Base-by-base conservation (phyloP, 805 yeast species). In the Starmerella cellae region DNA sequence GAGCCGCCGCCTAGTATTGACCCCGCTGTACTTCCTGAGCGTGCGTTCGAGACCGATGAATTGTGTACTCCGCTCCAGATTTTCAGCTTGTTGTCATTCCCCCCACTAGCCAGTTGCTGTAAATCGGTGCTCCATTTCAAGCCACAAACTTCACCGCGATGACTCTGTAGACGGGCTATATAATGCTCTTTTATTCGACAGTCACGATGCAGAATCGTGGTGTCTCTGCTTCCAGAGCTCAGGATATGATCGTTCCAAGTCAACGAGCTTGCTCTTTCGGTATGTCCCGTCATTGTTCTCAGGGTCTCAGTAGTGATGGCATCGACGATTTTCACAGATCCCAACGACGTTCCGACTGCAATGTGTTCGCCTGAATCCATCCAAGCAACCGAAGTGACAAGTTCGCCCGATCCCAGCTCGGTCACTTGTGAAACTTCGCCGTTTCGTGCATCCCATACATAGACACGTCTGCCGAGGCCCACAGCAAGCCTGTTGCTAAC, bases 121-220 rank as follows among this genome's bases (percentile, higher is more conserved):
- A 82, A 93, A 43, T 83, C 93, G 4, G 74, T 70, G 55, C 87
- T 87, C 98, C 98, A 91, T 57, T 77, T 77, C 51, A 91, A 69
- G 2, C 98, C 98, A 64, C 98, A 91, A 35, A 91, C 94, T 61
- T 91, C 98, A 62, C 91, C 97, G 42, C 77, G 74, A 61, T 91
- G 98, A 20, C 71, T 66, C 30, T 74, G 78, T 26, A 91, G 66
- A 49, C 75, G 71, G 48, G 76, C 75, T 55, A 82, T 74, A 58
- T 68, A 85, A 54, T 85, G 95, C 23, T 80, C 82, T 5, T 88
- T 82, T 29, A 77, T 75, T 41, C 98, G 69, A 19, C 91, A 96
- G 60, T 91, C 98, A 48, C 96, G 70, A 59, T 91, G 94, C 38
- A 85, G 63, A 39, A 91, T 87, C 4, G 77, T 67, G 29, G 84